These are phyloP conservation scores for Colletotrichum aenigma DNA, from an alignment of 2,329 filamentous ascomycete species.

Conservation along the genomic window DNA sequence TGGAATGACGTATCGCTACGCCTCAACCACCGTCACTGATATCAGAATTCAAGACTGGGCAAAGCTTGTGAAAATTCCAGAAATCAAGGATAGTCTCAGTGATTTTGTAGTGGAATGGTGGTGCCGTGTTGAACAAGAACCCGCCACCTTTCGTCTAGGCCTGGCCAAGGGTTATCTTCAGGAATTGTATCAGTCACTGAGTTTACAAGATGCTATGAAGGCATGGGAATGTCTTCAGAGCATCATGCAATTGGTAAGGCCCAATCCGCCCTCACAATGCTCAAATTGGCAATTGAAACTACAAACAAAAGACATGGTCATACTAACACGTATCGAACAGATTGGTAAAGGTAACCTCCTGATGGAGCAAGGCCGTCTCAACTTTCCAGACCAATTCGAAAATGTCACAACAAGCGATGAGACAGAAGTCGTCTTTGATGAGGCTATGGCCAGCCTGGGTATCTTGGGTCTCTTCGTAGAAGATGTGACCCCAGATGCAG, in stretches of 20 bases:
- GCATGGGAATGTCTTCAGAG: background rate
- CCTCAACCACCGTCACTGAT: background rate
- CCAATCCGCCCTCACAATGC: background rate
- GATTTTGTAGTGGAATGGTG: background rate
- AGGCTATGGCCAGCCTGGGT: background rate
- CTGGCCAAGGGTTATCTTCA: background rate
- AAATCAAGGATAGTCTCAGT: background rate
- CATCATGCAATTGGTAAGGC: background rate
- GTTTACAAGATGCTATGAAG: background rate
- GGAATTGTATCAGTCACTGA: background rate
- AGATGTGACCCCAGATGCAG: background rate
- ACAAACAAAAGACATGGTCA: rapidly evolving
- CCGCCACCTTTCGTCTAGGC: background rate
- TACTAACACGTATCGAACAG: background rate
- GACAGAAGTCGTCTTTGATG: background rate
- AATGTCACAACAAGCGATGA: background rate
- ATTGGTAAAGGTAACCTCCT: background rate
- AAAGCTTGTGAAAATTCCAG: background rate
- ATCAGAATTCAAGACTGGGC: background rate
- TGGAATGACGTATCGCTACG: background rate
- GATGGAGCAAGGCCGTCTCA: background rate
- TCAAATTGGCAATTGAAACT: background rate
- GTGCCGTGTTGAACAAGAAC: background rate
- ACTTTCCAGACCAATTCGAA: background rate
- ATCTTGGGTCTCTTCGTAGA: background rate